phyloP scores from a whole-genome alignment of 2,329 filamentous ascomycete species.

The Aspergillus niger region DNA sequence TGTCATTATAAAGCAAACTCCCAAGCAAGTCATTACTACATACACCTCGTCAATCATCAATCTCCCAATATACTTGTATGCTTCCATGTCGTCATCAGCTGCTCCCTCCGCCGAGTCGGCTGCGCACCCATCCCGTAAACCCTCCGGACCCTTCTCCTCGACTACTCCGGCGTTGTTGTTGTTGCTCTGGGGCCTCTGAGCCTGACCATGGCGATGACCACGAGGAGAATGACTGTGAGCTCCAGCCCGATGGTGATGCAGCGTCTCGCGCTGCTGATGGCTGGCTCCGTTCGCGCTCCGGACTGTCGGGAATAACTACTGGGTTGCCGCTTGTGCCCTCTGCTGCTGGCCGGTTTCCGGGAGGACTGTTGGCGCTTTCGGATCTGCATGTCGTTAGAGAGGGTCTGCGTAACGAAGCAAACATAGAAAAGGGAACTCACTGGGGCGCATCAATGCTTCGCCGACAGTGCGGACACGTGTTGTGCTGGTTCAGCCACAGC shows the following conservation, averaged over 20 bases:
- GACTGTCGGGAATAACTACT: slow-evolving; percentile 21
- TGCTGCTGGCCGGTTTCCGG: slow-evolving; percentile 5
- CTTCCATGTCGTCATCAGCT: slow-evolving; percentile 9
- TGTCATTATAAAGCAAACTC: too few species aligned
- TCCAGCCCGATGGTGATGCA: slow-evolving; percentile 1
- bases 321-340: slow-evolving; percentile 22
- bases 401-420: slow-evolving; percentile 11
- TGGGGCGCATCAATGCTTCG: slow-evolving; percentile 35
- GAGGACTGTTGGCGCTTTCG: neutral
- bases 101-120: slow-evolving; percentile 26
- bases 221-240: neutral
- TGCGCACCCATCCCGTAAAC: slow-evolving; percentile 29
- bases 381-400: neutral
- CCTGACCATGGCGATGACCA: slow-evolving; percentile 3
- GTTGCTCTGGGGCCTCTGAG: neutral
- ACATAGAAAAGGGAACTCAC: slow-evolving; percentile 24
- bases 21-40: too few species aligned
- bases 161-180: slow-evolving; percentile 11
- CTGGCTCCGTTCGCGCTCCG: slow-evolving; percentile 9
- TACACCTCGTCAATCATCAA: too few species aligned
- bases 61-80: too few species aligned
- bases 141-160: slow-evolving; percentile 21
- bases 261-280: neutral
- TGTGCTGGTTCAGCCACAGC: slow-evolving; percentile 84
- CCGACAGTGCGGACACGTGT: slow-evolving; percentile 74